Conservation (phyloP, 169 alveolate genomes). For the Condylostoma magnum region DNA sequence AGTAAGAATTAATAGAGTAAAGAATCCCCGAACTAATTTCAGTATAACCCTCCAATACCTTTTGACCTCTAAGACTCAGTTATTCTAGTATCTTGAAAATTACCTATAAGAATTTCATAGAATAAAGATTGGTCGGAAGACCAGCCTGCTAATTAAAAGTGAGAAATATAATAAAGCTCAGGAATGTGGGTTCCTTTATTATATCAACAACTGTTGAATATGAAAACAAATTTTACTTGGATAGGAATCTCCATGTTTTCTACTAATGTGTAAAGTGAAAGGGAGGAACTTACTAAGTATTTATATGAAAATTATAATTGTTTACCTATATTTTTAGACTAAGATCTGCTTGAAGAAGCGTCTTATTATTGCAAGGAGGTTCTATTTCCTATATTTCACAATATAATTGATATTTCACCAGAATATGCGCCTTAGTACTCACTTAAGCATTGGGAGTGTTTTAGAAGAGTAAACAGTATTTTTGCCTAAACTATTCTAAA, state of each 20-base stretch:
- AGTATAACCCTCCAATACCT: neutral
- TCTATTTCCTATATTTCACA: constrained; percentile 65
- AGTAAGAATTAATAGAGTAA: neutral
- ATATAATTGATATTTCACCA: constrained; percentile 63
- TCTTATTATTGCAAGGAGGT: constrained; percentile 39
- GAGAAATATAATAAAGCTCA: neutral
- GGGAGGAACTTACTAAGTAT: constrained; percentile 37
- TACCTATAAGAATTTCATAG: constrained; percentile 38
- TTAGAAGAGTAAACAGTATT: constrained; percentile 53
- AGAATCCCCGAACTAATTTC: neutral
- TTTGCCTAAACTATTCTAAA: constrained; percentile 58
- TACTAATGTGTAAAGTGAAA: constrained; percentile 28
- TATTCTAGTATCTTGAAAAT: constrained; percentile 33
- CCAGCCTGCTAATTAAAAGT: neutral
- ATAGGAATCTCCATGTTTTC: constrained; percentile 47
- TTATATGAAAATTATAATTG: constrained; percentile 36
- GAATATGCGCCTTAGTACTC: constrained; percentile 53
- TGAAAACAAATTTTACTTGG: constrained; percentile 31
- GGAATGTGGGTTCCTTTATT: constrained; percentile 29
- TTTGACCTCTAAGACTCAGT: constrained; percentile 6
- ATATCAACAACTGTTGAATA: neutral
- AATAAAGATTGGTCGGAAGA: neutral
- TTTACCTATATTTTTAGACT: constrained; percentile 44
- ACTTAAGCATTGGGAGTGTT: constrained; percentile 78
- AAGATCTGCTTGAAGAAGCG: constrained; percentile 19